A percentile compares a stretch with the other conserved stretches of the same genome.
Evolutionary conservation across 352 stramenopile genomes (phyloP).

Genomic region (Phytophthora europaea): DNA sequence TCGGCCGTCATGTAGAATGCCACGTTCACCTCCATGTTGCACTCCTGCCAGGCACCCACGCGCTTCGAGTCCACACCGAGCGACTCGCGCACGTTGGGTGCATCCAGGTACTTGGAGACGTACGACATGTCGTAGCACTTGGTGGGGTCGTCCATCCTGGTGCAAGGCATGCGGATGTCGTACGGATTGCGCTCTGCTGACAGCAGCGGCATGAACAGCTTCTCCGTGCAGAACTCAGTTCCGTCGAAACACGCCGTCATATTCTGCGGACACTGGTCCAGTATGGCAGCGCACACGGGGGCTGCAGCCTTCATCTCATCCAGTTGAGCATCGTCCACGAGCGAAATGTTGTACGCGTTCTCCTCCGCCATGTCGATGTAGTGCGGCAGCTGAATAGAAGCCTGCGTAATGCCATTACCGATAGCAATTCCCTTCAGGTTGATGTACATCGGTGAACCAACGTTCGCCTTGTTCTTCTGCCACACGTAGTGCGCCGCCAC

Average conservation of each 20-base stretch:
- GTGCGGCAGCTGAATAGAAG: slow-evolving; percentile 51
- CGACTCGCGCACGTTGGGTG: slow-evolving; percentile 47
- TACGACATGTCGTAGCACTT: slow-evolving; percentile 72
- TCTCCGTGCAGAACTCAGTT: slow-evolving; percentile 58
- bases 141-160: slow-evolving; percentile 39
- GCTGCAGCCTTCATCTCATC: slow-evolving; percentile 48
- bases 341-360: slow-evolving; percentile 73
- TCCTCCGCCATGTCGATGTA: slow-evolving; percentile 63
- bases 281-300: slow-evolving; percentile 38
- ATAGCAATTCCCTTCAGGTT: slow-evolving; percentile 65
- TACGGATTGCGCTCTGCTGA: slow-evolving; percentile 56
- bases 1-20: slow-evolving; percentile 87
- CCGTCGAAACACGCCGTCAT: slow-evolving; percentile 54
- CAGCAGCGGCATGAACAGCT: slow-evolving; percentile 59
- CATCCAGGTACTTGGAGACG: slow-evolving; percentile 84
- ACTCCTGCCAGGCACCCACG: slow-evolving; percentile 85
- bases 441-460: slow-evolving; percentile 32
- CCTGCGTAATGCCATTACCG: slow-evolving; percentile 63
- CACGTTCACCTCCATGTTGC: slow-evolving; percentile 93
- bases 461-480: slow-evolving; percentile 53
- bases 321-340: slow-evolving; percentile 48
- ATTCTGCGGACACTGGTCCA: slow-evolving; percentile 50
- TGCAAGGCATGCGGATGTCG: slow-evolving; percentile 66
- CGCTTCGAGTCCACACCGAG: slow-evolving; percentile 50
- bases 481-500: slow-evolving; percentile 66